Base-by-base conservation (phyloP, 495 filamentous ascomycete genomes). In the Aspergillus nidulans region DNA sequence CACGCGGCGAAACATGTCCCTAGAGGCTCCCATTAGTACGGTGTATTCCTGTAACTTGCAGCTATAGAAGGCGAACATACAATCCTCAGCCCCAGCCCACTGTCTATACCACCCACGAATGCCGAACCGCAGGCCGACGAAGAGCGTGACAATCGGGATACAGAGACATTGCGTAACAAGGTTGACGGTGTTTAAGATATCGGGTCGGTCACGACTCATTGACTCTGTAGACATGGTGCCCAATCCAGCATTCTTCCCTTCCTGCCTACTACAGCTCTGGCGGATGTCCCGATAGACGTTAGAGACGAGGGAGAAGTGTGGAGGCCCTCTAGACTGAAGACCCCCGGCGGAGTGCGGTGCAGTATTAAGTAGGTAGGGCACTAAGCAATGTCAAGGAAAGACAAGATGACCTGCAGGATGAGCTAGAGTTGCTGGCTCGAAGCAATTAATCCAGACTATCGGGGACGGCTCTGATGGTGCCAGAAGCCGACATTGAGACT, bases 151-250 rank as follows among this genome's bases (percentile, higher is more conserved):
- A 39, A 80, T 65, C 1, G 67, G 67, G 40, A 80, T 68, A 56
- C 72, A 78, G n/a, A 80, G 60, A 28, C 61, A 65, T 59, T 80
- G 74, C 10, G 71, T 74, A 32, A 75, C 67, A 0, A 74, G 54
- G 45, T 73, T 76, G 32, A 75, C 43, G 0, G 73, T 76, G 46
- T 68, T 50, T 16, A 74, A 54, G 10, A 63, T 59, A 69, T 75
- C 71, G 19, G 62, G 52, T 6, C 70, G 68, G 25, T 74, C 53
- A 7, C n/a, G n/a, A n/a, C n/a, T 49, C 30, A 12, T 6, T 55
- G 7, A n/a, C n/a, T n/a, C n/a, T n/a, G 62, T 34, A 19, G 63
- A 51, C 67, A 70, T 70, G 48, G 44, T 65, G 63, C 39, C 28
- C 34, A 60, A 34, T 16, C 10, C 15, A 56, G 41, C 53, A 56